Base-by-base conservation (phyloP, 176 grass and related monocot genomes). In the Oryza australiensis region DNA sequence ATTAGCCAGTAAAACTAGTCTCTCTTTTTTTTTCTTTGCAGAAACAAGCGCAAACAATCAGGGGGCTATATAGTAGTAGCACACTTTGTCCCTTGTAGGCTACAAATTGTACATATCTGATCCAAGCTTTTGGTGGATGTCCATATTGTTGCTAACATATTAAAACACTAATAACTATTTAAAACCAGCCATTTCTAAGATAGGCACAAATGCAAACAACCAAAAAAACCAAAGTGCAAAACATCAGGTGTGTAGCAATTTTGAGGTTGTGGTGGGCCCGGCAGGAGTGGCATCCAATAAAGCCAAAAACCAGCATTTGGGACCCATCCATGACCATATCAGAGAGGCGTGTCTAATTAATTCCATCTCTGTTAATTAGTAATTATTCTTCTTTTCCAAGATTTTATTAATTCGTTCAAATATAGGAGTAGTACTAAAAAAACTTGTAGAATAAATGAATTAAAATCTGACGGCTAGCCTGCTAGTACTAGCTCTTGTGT, bases 281-380 rank as follows among this genome's bases (percentile, higher is more conserved):
- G 11, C 24, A 8, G 74, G 86, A 29, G 18, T 9, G 45, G 62
- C 62, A 55, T 69, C 76, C 64, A 33, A 76, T 70, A 85, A 89
- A 89, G 82, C 40, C 22, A 12, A 76, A 26, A 62, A 16, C 51
- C 35, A 55, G 71, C 78, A n/a, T 62, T 60, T 75, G 70, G 34
- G 48, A 48, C 5, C 62, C 75, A 74, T 75, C 68, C 53, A n/a
- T 27, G n/a, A 71, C 37, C 15, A 53, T 67, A 26, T 20, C 29
- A 64, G 40, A 64, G 37, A 64, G 37, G n/a, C n/a, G n/a, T 46
- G 51, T 76, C 40, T 53, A 66, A 37, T 29, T 63, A 7, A 55
- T 55, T 60, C 55, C 22, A n/a, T 28, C 9, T 28, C 45, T 35
- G 33, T 66, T 53, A 60, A 77, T 37, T 53, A 7, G 8, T 0